Conservation (phyloP, 345 rosid genomes). For the Citrus sp. region DNA sequence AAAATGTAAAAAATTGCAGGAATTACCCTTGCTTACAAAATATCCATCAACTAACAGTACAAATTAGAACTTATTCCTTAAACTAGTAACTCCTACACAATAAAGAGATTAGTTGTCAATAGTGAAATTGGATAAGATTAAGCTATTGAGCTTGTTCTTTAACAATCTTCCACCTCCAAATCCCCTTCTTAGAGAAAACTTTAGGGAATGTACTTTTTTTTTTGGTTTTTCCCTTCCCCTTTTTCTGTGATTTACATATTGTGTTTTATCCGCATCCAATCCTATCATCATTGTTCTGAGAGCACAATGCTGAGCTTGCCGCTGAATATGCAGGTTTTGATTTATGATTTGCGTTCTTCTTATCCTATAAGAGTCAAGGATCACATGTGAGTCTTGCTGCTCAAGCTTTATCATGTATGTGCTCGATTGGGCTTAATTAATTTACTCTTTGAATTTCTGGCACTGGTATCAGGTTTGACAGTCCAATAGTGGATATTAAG, state of each 20-base stretch:
- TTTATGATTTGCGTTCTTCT: conserved; percentile 90
- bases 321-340: conserved; percentile 57
- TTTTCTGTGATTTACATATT: background rate
- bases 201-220: background rate
- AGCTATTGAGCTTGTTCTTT: background rate
- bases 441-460: conserved; percentile 5
- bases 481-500: conserved; percentile 84
- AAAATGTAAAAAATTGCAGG: background rate
- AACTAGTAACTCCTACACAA: background rate
- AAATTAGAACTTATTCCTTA: background rate
- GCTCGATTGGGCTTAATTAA: background rate
- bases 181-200: background rate
- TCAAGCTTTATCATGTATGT: background rate
- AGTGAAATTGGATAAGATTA: background rate
- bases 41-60: background rate
- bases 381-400: conserved; percentile 69
- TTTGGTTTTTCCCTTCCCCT: no score
- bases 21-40: background rate
- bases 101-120: background rate
- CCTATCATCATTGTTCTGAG: background rate
- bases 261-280: background rate
- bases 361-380: conserved; percentile 75
- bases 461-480: conserved; percentile 67
- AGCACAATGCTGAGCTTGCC: background rate
- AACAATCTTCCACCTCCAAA: background rate